Evolutionary conservation across 2,329 filamentous ascomycete genomes (phyloP).

Genomic region (Penicillium sp.): DNA sequence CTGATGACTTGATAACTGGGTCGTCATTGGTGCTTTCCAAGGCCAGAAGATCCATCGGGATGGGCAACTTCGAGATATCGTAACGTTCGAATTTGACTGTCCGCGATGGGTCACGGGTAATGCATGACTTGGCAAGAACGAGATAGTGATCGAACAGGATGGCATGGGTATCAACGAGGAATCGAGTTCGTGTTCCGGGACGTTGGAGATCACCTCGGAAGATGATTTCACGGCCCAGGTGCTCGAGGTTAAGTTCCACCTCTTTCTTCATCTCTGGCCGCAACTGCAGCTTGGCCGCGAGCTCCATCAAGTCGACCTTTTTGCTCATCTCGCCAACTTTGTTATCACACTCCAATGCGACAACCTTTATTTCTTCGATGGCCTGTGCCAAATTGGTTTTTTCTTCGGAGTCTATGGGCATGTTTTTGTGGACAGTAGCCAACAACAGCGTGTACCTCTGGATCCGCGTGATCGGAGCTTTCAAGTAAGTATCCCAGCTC

Average conservation of each 20-base stretch:
- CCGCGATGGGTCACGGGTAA: constrained; percentile 64
- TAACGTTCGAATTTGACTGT: constrained; percentile 77
- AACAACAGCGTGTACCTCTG: constrained; percentile 87
- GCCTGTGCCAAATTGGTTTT: constrained; percentile 79
- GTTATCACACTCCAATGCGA: constrained; percentile 85
- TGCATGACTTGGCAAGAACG: constrained; percentile 78
- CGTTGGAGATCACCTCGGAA: constrained; percentile 85
- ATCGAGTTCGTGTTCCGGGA: constrained; percentile 79
- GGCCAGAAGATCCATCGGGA: constrained; percentile 93
- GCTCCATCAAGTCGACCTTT: constrained; percentile 82
- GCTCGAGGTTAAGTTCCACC: constrained; percentile 84
- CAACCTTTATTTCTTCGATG: constrained; percentile 85
- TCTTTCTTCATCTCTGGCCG: constrained; percentile 80
- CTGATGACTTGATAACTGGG: constrained; percentile 73
- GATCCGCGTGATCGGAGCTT: constrained; percentile 85
- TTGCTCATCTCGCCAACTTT: constrained; percentile 90
- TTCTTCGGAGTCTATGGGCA: constrained; percentile 80
- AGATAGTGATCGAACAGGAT: constrained; percentile 96
- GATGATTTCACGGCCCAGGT: constrained; percentile 87
- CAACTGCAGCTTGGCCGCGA: constrained; percentile 78
- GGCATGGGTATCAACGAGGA: constrained; percentile 93
- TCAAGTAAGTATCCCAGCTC: constrained; percentile 92
- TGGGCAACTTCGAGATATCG: constrained; percentile 90
- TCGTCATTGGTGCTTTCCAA: constrained; percentile 92
- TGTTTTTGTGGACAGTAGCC: constrained; percentile 78